A percentile compares a stretch with the other conserved stretches of the same genome.
Conservation (phyloP, 2,329 filamentous ascomycete species). For the Hymenoscyphus occultus region DNA sequence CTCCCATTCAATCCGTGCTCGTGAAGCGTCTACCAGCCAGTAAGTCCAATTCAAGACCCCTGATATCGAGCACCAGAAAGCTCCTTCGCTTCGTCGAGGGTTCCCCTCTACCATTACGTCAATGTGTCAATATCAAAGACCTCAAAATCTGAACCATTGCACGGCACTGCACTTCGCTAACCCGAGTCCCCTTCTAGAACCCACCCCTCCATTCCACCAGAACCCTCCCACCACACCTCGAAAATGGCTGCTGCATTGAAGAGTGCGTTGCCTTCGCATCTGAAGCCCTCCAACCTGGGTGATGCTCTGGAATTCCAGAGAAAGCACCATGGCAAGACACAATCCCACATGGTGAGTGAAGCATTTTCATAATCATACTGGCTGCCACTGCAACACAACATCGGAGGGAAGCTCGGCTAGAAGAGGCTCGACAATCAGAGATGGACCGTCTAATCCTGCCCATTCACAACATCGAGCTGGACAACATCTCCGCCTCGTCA, state of each 20-base stretch:
- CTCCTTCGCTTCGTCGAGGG: background rate
- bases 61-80: background rate
- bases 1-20: slow-evolving; percentile 3
- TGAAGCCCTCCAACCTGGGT: slow-evolving; percentile 52
- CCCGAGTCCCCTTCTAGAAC: background rate
- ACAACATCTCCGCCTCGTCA: background rate
- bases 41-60: background rate
- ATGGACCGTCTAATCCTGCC: background rate
- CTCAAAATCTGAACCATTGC: slow-evolving; percentile 10
- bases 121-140: slow-evolving; percentile 11
- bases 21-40: slow-evolving; percentile 2
- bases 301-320: slow-evolving; percentile 49
- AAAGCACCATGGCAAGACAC: slow-evolving; percentile 80
- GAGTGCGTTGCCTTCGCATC: slow-evolving; percentile 78
- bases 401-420: background rate
- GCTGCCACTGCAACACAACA: background rate
- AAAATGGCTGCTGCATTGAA: slow-evolving; percentile 68
- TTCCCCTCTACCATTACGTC: slow-evolving; percentile 16
- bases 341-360: slow-evolving; percentile 78
- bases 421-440: background rate
- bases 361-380: slow-evolving; percentile 7
- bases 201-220: background rate
- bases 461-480: slow-evolving; percentile 3
- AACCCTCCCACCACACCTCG: background rate
- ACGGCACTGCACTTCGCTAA: background rate